Evolutionary conservation across 768 basidiomycete genomes (phyloP), one percentile per base, ranked within the genome.

Genomic region (Leccinum variicolor): DNA sequence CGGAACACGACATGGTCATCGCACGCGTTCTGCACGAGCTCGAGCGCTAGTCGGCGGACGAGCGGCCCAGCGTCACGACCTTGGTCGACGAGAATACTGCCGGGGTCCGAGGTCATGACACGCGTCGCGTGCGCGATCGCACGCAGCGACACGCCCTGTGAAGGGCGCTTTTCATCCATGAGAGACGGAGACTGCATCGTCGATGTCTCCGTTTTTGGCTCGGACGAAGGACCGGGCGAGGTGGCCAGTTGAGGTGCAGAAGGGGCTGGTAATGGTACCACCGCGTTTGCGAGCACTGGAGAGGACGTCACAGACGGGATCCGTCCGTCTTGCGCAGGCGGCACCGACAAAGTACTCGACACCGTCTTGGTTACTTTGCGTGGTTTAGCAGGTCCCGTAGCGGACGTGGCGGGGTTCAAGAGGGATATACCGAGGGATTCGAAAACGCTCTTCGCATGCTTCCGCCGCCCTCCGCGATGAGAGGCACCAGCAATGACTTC

Each of bases 111-210:
- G 0, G 89, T 89, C 90, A 94, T 92, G n/a, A 93, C 87, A 3
- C 92, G 84, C 1, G 88, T 93, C 1, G 92, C 90, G 54, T 92
- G 86, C 17, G 83, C 81, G 54, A 94, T 91, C 2, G 92, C 92
- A 6, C 83, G 83, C 2, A 94, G 68, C 0, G 89, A 81, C 0
- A 85, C 71, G 1, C 90, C 88, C 65, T 92, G 90, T 0, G 67
- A 74, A 7, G 55, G 68, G 41, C 60, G 69, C 43, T 72, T 73
- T 31, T 72, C 71, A 43, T 67, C 73, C 6, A 31, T 19, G 6
- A 69, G 33, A 19, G 67, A 64, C 0, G 60, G 69, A 41, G 73
- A 65, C 19, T 64, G 64, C 55, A 61, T 66, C 31, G 70, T 72
- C 9, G 64, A 68, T 1, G 71, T 68, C 48, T 70, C 69, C 3